phyloP scores from a whole-genome alignment of 805 yeast genomes.

The Komagataella phaffii region DNA sequence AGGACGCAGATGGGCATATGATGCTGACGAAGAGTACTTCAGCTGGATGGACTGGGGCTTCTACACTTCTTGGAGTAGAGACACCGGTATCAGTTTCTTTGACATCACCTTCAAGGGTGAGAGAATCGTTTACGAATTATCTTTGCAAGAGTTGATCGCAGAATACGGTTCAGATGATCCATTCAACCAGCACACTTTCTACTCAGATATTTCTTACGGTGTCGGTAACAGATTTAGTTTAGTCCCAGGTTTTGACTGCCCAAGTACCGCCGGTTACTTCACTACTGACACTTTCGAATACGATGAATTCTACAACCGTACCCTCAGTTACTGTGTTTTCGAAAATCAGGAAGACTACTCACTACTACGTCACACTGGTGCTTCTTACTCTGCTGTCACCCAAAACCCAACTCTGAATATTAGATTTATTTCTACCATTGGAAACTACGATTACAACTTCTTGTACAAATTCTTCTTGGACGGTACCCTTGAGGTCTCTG shows the following conservation, averaged over 20 bases:
- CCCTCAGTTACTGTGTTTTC: slow-evolving; percentile 8
- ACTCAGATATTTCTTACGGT: slow-evolving; percentile 13
- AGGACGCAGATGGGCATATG: slow-evolving; percentile 15
- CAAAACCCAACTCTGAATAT: slow-evolving; percentile 12
- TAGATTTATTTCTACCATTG: slow-evolving; percentile 6
- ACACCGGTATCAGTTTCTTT: slow-evolving; percentile 11
- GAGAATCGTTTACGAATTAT: slow-evolving; percentile 14
- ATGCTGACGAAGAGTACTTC: slow-evolving; percentile 13
- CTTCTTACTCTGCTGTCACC: slow-evolving; percentile 4
- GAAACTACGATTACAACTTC: slow-evolving; percentile 4
- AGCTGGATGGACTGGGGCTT: slow-evolving; percentile 18
- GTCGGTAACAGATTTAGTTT: slow-evolving; percentile 14
- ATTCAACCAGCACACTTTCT: slow-evolving; percentile 13
- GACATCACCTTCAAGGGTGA: slow-evolving; percentile 16
- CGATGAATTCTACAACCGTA: slow-evolving; percentile 4
- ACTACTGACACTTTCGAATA: slow-evolving; percentile 13
- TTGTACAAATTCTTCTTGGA: slow-evolving; percentile 6
- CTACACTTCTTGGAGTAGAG: slow-evolving; percentile 13
- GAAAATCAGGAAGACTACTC: slow-evolving; percentile 3
- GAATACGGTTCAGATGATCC: slow-evolving; percentile 18
- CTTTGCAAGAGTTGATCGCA: slow-evolving; percentile 16
- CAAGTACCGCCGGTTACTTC: slow-evolving; percentile 15
- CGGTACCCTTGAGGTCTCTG: slow-evolving; percentile 15
- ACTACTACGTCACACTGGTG: slow-evolving; percentile 2
- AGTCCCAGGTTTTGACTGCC: slow-evolving; percentile 17